These are phyloP conservation scores for Aspergillus sojae DNA, from an alignment of 2,329 filamentous ascomycete species.

Conservation along the genomic window DNA sequence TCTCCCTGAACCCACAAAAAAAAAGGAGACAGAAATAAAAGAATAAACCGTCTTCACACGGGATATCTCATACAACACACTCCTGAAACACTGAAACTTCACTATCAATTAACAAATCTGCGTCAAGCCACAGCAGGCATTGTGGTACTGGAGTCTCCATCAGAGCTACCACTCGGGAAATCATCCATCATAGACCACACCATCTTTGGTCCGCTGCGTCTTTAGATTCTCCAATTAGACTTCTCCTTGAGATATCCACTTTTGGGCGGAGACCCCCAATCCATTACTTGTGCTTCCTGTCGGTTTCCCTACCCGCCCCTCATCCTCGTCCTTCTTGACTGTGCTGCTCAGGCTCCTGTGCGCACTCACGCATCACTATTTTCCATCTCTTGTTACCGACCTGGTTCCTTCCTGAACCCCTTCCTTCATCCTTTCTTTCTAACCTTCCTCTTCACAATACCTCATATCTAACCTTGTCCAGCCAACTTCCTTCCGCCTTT, in stretches of 20 bases:
- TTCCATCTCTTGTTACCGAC: slow-evolving; percentile 5
- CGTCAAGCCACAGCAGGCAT: neutral
- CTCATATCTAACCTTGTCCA: slow-evolving; percentile 62
- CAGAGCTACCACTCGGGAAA: slow-evolving; percentile 1
- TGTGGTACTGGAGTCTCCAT: slow-evolving; percentile 1
- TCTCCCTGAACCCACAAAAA: neutral
- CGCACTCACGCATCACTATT: slow-evolving; percentile 9
- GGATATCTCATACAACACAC: neutral
- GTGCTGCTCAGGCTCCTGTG: slow-evolving; percentile 4
- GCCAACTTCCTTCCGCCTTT: slow-evolving; percentile 65
- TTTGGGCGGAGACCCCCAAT: slow-evolving; percentile 16
- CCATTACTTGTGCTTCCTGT: slow-evolving; percentile 13
- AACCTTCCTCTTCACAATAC: slow-evolving; percentile 15
- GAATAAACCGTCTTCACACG: slow-evolving; percentile 2
- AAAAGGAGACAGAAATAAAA: slow-evolving; percentile 9
- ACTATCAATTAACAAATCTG: neutral
- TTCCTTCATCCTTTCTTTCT: neutral
- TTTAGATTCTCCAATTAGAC: slow-evolving; percentile 28
- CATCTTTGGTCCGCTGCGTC: slow-evolving; percentile 21
- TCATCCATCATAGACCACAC: slow-evolving; percentile 7
- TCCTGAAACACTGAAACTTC: neutral
- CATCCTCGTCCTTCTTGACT: slow-evolving; percentile 17
- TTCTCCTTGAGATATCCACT: slow-evolving; percentile 26
- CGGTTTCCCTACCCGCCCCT: slow-evolving; percentile 28
- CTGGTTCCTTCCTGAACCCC: neutral